These are phyloP conservation scores for Triticum turgidum DNA, from an alignment of 176 grass and related monocot genomes.

Conservation along the genomic window DNA sequence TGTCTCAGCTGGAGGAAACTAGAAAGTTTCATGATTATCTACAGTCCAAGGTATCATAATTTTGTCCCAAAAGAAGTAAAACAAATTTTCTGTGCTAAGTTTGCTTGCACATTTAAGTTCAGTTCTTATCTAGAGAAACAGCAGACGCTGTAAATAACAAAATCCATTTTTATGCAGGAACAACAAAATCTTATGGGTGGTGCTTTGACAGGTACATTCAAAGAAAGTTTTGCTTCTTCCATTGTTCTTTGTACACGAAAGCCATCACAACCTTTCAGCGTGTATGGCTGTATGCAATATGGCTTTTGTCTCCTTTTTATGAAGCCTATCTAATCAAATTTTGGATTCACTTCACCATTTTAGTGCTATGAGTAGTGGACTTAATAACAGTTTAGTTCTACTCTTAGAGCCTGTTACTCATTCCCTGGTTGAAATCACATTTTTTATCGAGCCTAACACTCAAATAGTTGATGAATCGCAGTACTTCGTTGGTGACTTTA, in stretches of 20 bases:
- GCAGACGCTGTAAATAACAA: slow-evolving; percentile 21
- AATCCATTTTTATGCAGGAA: slow-evolving; percentile 48
- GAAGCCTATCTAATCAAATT: background rate
- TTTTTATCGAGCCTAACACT: background rate
- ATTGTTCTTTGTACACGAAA: slow-evolving; percentile 30
- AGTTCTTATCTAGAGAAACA: background rate
- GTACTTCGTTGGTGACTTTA: background rate
- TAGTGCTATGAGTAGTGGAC: background rate
- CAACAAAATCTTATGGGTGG: slow-evolving; percentile 40
- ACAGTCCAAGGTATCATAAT: slow-evolving; percentile 66
- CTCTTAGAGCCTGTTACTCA: background rate
- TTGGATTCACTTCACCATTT: background rate
- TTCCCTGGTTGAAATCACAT: slow-evolving; percentile 3
- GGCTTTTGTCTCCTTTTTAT: background rate
- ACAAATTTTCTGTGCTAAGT: background rate
- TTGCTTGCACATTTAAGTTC: slow-evolving; percentile 3
- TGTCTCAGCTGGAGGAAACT: slow-evolving; percentile 94
- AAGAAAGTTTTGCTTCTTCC: slow-evolving; percentile 15
- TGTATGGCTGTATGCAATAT: background rate
- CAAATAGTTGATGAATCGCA: background rate
- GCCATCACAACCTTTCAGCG: background rate
- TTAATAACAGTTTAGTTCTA: background rate
- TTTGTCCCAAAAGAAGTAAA: background rate
- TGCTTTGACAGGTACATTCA: slow-evolving; percentile 54
- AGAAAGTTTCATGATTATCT: slow-evolving; percentile 92